phyloP scores from a whole-genome alignment of 306 rosid genomes.

The Spatholobus suberectus region DNA sequence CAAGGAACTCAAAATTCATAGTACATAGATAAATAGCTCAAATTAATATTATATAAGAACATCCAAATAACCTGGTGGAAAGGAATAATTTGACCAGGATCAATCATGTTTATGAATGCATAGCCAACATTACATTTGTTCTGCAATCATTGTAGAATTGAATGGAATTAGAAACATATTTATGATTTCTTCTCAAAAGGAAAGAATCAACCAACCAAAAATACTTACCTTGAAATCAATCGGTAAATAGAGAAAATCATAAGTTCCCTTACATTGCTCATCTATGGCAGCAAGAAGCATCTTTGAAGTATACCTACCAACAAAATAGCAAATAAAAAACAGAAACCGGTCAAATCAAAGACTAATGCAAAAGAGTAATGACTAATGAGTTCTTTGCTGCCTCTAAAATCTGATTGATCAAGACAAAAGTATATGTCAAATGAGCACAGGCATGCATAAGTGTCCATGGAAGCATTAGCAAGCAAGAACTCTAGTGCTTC shows the following conservation, averaged over 20 bases:
- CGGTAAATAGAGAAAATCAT: slow-evolving; percentile 79
- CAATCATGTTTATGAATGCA: slow-evolving; percentile 79
- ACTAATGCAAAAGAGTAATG: neutral
- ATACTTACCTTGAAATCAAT: slow-evolving; percentile 74
- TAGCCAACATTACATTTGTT: slow-evolving; percentile 88
- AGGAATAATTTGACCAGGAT: slow-evolving; percentile 70
- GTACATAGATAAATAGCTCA: neutral
- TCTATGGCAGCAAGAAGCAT: slow-evolving; percentile 87
- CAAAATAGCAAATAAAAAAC: neutral
- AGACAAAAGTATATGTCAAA: neutral
- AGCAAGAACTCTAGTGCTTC: neutral
- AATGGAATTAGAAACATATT: slow-evolving; percentile 32
- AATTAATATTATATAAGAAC: neutral
- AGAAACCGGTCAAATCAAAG: slow-evolving; percentile 14
- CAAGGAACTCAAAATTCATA: neutral
- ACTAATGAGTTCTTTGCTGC: slow-evolving; percentile 17
- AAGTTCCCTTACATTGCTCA: slow-evolving; percentile 75
- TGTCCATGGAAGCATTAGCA: neutral
- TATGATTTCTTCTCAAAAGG: neutral
- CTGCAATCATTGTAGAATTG: slow-evolving; percentile 46
- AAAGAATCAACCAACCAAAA: slow-evolving; percentile 24
- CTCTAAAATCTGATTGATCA: slow-evolving; percentile 9
- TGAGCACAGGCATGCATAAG: slow-evolving; percentile 12
- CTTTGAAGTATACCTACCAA: slow-evolving; percentile 73
- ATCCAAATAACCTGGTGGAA: slow-evolving; percentile 62